A percentile compares a stretch with the other conserved stretches of the same genome.
phyloP scores from a whole-genome alignment of 2,329 filamentous ascomycete species.

The Eutypella sp. region DNA sequence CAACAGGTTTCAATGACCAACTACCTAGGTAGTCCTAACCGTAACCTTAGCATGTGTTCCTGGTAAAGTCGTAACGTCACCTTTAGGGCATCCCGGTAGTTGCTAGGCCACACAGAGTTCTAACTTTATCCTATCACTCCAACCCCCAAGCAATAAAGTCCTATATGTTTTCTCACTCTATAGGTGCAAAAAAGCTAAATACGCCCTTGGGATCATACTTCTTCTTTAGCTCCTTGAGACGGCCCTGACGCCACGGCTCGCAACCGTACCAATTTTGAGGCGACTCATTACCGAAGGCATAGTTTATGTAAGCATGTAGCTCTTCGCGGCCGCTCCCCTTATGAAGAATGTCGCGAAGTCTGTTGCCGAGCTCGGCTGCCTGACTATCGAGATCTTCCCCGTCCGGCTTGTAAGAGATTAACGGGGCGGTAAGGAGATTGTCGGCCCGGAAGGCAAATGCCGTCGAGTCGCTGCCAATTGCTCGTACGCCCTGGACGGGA shows the following conservation, averaged over 20 bases:
- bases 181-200: slow-evolving; percentile 26
- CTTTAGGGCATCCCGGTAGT: no score
- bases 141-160: no score
- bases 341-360: slow-evolving; percentile 20
- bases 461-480: slow-evolving; percentile 7
- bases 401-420: slow-evolving; percentile 26
- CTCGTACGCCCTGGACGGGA: slow-evolving; percentile 29
- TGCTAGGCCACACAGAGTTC: no score
- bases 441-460: slow-evolving; percentile 15
- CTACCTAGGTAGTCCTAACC: no score
- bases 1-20: no score
- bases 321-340: slow-evolving; percentile 14
- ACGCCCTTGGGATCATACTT: slow-evolving; percentile 28
- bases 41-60: no score
- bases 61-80: no score
- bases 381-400: slow-evolving; percentile 17
- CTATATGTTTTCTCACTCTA: no score
- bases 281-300: slow-evolving; percentile 27
- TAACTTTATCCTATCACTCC: no score
- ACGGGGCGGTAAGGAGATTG: slow-evolving; percentile 11
- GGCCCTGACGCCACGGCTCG: slow-evolving; percentile 33
- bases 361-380: slow-evolving; percentile 23
- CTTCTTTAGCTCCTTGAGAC: slow-evolving; percentile 29
- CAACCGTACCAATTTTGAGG: slow-evolving; percentile 29
- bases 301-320: slow-evolving; percentile 30